These are phyloP conservation scores for Aspergillus piperis DNA, from an alignment of 2,329 filamentous ascomycete genomes.

Conservation along the genomic window DNA sequence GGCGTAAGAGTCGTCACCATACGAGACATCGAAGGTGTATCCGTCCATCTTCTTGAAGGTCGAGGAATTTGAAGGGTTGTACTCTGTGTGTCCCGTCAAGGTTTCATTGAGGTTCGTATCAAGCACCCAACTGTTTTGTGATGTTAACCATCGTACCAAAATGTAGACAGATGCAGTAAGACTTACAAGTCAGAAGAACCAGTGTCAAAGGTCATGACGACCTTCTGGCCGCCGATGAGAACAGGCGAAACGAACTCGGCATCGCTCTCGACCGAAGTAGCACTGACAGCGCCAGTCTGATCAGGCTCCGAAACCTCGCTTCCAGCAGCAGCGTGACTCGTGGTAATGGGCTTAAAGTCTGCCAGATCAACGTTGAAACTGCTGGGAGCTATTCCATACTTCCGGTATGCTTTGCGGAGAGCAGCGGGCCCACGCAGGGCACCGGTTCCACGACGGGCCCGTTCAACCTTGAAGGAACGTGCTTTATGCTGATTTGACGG, in stretches of 20 bases:
- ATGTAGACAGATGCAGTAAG: background rate
- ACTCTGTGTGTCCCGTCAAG: slow-evolving; percentile 57
- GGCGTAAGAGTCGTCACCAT: slow-evolving; percentile 67
- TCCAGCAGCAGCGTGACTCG: slow-evolving; percentile 27
- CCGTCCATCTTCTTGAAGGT: slow-evolving; percentile 54
- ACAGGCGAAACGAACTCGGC: slow-evolving; percentile 71
- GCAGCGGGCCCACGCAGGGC: slow-evolving; percentile 61
- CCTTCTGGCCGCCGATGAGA: slow-evolving; percentile 66
- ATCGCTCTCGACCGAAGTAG: slow-evolving; percentile 66
- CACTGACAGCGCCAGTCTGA: slow-evolving; percentile 60
- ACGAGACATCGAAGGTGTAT: slow-evolving; percentile 63
- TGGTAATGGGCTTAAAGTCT: slow-evolving; percentile 36
- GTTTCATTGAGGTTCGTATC: slow-evolving; percentile 57
- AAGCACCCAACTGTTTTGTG: slow-evolving; percentile 63
- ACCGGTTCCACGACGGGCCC: slow-evolving; percentile 59
- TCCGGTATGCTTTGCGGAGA: slow-evolving; percentile 67
- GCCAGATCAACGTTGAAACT: slow-evolving; percentile 43
- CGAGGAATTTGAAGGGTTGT: slow-evolving; percentile 54
- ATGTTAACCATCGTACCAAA: background rate
- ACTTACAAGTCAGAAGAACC: slow-evolving; percentile 70
- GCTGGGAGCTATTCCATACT: slow-evolving; percentile 60
- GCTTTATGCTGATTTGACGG: slow-evolving; percentile 26
- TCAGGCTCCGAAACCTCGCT: slow-evolving; percentile 28
- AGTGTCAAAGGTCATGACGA: slow-evolving; percentile 74
- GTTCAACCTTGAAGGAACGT: slow-evolving; percentile 62